Percentiles rank a stretch among this genome's conserved stretches.
Conservation (phyloP, 2,329 filamentous ascomycete species). For the Pezicula rhizophila region DNA sequence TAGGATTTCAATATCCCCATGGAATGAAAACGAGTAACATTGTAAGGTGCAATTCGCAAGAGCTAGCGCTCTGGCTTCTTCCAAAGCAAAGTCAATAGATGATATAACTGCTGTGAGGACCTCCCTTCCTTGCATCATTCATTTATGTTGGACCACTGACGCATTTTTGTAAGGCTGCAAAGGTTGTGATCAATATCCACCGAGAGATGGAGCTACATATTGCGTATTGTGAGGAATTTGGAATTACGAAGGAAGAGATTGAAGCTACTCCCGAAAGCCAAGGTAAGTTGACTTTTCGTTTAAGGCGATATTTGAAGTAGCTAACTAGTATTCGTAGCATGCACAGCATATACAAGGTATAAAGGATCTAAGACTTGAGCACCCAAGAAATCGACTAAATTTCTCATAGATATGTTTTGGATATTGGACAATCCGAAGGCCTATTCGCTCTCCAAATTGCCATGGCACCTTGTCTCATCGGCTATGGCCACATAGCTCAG, state of each 20-base stretch:
- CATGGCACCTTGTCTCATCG: conserved; percentile 81
- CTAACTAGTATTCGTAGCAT: conserved; percentile 39
- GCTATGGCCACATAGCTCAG: conserved; percentile 74
- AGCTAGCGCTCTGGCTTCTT: conserved; percentile 77
- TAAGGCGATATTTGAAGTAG: not conserved
- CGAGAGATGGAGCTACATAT: conserved; percentile 78
- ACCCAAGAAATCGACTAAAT: conserved; percentile 2
- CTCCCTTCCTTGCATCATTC: not conserved
- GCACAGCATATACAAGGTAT: conserved; percentile 66
- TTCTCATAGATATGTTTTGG: conserved; percentile 67
- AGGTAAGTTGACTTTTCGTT: conserved; percentile 39
- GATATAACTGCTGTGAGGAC: conserved; percentile 64
- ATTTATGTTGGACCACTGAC: not conserved
- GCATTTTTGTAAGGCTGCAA: conserved; percentile 43
- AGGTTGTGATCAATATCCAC: conserved; percentile 70
- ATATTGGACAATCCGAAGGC: conserved; percentile 81
- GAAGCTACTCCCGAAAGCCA: conserved; percentile 67
- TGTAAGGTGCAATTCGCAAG: conserved; percentile 75
- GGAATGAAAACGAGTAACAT: conserved; percentile 3
- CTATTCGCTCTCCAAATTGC: conserved; percentile 82
- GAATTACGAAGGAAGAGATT: conserved; percentile 68
- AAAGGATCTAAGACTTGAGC: not conserved
- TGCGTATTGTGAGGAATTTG: conserved; percentile 75
- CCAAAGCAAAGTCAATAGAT: conserved; percentile 70
- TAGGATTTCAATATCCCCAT: conserved; percentile 31